Base-by-base conservation (phyloP, 108 stramenopile genomes). In the Fragilariopsis cylindrus region DNA sequence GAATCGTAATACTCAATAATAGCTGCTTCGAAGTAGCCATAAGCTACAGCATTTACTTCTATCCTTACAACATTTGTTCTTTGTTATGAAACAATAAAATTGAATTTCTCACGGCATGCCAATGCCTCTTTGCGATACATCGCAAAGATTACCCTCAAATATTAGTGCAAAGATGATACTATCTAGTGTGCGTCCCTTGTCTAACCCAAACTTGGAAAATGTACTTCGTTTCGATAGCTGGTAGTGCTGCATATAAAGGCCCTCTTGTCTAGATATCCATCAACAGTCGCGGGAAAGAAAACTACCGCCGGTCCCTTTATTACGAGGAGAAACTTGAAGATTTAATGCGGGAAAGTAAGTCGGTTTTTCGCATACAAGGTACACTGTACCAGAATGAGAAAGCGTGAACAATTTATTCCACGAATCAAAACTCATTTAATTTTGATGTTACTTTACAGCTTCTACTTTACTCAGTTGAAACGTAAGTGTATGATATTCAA, bases 151-250 rank as follows among this genome's bases (percentile, higher is more conserved):
- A 30, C 30, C 30, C 30, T 30, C 30, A 30, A 30, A 30, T 30
- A 30, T 30, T 30, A 30, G 30, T 30, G 30, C 30, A 30, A 30
- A 30, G 30, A 30, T 30, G 30, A 30, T 30, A 30, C 30, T 30
- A 30, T 63, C 62, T 44, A 46, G 79, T 84, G 81, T 98, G 98
- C 16, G 73, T 72, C 16, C 76, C 65, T 75, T 98, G 96, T 13
- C 97, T 91, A 62, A 99, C 93, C 98, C 98, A 98, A 13, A 98
- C 94, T 82, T 99, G 98, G 69, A 87, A 91, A n/a, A 99, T 96
- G 71, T 95, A 99, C 70, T 99, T 99, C 46, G 83, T 75, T 72
- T 92, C 96, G 44, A 93, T 73, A 8, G 97, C 96, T 0, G 93
- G 93, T 74, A 92, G 69, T 1, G 96, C 98, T 2, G 93, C 89